These are phyloP conservation scores for Vicia faba DNA, from an alignment of 306 rosid species.

Conservation along the genomic window DNA sequence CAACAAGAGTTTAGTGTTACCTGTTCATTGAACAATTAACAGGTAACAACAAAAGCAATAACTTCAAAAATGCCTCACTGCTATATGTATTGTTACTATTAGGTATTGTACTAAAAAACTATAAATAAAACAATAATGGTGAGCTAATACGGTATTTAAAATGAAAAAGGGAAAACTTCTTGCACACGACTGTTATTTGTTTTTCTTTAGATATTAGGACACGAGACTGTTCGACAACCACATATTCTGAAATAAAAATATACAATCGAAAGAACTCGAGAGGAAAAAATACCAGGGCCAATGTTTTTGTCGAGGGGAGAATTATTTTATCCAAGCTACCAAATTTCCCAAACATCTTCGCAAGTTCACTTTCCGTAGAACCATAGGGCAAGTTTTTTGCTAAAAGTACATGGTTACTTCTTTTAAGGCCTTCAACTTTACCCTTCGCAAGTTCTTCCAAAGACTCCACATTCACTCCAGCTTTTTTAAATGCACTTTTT, in stretches of 20 bases:
- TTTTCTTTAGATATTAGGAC: conserved; percentile 10
- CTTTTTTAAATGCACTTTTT: conserved; percentile 71
- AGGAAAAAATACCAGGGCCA: conserved; percentile 71
- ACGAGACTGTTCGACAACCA: not conserved
- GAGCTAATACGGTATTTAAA: conserved; percentile 1
- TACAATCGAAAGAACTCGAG: conserved; percentile 7
- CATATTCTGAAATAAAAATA: conserved; percentile 8
- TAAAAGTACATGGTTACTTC: conserved; percentile 83
- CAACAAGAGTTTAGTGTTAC: conserved; percentile 23
- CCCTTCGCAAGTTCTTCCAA: conserved; percentile 70
- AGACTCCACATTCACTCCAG: conserved; percentile 81
- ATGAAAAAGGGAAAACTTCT: not conserved
- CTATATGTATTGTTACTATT: not conserved
- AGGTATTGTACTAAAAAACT: not conserved
- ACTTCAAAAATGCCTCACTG: not conserved
- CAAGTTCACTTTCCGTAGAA: conserved; percentile 80
- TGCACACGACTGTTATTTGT: conserved; percentile 3
- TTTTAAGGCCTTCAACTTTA: conserved; percentile 67
- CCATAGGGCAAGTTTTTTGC: conserved; percentile 95
- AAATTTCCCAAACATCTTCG: conserved; percentile 76
- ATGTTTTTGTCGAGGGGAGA: conserved; percentile 80
- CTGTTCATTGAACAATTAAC: not conserved
- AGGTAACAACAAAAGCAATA: conserved; percentile 1
- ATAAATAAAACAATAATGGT: not conserved
- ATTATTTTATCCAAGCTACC: conserved; percentile 88